Evolutionary conservation across 164 flowering plant species (phyloP), one percentile per base, ranked within the genome.

Genomic region (Magnolia sinica): DNA sequence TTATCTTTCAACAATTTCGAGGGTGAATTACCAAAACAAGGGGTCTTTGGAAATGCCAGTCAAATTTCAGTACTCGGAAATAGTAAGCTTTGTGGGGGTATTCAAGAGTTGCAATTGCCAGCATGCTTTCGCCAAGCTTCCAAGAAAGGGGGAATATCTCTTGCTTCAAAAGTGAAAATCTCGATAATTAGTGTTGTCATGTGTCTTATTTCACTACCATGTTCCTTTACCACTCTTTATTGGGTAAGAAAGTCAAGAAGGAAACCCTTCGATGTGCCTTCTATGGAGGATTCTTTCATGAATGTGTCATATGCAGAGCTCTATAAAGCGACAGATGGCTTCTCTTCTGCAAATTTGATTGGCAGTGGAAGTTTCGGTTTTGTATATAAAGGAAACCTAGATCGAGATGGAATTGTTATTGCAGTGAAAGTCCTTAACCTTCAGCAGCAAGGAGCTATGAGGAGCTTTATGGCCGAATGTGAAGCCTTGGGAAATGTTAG

Each of bases 1-100:
- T 49, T 88, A 0, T 88, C 91, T 13, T 84, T 67, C 73, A 88
- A 88, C 63, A 61, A 79, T 37, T 27, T 88, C 13, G 83, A 85
- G 14, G 88, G 87, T 5, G 82, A 83, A 66, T 84, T 88, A 24
- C 89, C 91, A 61, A 73, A 49, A 1, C 59, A 71, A 27, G 89
- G 91, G 2, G 50, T 81, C 8, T 88, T 87, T 52, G 20, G 16
- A 14, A 84, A 83, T 77, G 50, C 50, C 16, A 85, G 76, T 61
- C 84, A 74, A 8, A 10, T 84, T 6, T 76, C 81, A 10, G 7
- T 88, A 0, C 2, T 13, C 0, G 86, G 86, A 73, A 88, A 88
- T 50, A 55, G 6, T 0, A 50, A 67, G 22, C 82, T 88, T 13
- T 88, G 89, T 79, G 86, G 87, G 13, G 89, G 86, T 14, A 70